Base-by-base conservation (phyloP, 352 stramenopile genomes). In the Globisporangium barbulae region DNA sequence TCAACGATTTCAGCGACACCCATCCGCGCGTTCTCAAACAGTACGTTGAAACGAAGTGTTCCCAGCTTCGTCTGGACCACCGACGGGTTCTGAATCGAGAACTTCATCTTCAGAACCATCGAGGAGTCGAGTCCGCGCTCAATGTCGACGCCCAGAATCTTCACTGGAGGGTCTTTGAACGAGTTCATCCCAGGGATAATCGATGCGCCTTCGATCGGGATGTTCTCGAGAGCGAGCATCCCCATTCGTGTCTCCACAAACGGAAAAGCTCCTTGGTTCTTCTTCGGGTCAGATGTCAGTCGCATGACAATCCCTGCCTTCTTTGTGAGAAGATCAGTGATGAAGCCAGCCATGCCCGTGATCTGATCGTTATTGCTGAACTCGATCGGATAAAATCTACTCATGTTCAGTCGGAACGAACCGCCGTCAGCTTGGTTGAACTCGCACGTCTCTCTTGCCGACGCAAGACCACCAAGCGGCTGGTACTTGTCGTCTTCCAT, bases 341-440 rank as follows among this genome's bases (percentile, higher is more conserved):
- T 77, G 56, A 93, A 93, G 9, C 41, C 49, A 21, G 78, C 68
- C 84, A 93, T 93, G 1, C 52, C 71, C 13, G 25, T 41, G 28
- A 80, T 74, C 5, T 88, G 61, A n/a, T 69, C 49, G 10, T 61
- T 30, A 13, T 67, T 69, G 5, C 68, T 31, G 58, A 93, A 90
- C 19, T 70, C 64, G 48, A 93, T 79, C 17, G 80, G 68, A 53
- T 93, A 93, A 54, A 73, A 90, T 10, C 76, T 63, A 13, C 67
- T 81, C 84, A 93, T 91, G 44, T 93, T 90, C 44, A 93, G 70
- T 3, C 74, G 78, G 57, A 93, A 93, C 17, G 73, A 71, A 15
- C 79, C 81, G 37, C 59, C 75, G 13, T 76, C 70, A 6, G 72
- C 61, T 59, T 89, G 81, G 54, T 89, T 86, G 62, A 84, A 93